These are phyloP conservation scores for Conticribra weissflogii DNA, from an alignment of 108 stramenopile genomes.

Conservation along the genomic window DNA sequence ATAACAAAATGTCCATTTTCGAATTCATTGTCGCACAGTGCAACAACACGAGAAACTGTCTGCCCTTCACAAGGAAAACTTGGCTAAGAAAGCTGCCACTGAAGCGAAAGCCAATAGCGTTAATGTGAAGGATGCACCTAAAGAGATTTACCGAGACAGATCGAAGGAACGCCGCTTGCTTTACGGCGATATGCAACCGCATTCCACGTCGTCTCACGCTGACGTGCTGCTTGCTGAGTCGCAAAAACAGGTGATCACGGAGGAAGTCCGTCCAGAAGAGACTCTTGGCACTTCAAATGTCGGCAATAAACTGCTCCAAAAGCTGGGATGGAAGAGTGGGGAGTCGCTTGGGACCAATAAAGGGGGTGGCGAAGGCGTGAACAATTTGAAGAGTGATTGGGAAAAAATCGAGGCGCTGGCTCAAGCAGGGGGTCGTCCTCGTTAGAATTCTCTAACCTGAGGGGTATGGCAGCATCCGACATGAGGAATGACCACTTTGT, in stretches of 20 bases:
- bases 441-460: background rate
- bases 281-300: slow-evolving; percentile 55
- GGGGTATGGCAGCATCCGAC: no score
- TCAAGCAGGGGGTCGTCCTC: slow-evolving; percentile 29
- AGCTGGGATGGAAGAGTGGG: slow-evolving; percentile 80
- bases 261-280: slow-evolving; percentile 53
- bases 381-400: slow-evolving; percentile 74
- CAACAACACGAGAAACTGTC: slow-evolving; percentile 72
- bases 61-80: slow-evolving; percentile 74
- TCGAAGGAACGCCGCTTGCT: slow-evolving; percentile 53
- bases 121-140: slow-evolving; percentile 1
- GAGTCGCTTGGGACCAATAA: slow-evolving; percentile 37
- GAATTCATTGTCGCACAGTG: slow-evolving; percentile 15
- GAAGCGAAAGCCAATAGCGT: slow-evolving; percentile 4
- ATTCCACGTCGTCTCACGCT: slow-evolving; percentile 18
- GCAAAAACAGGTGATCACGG: slow-evolving; percentile 4
- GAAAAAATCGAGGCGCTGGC: slow-evolving; percentile 80
- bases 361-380: slow-evolving; percentile 13
- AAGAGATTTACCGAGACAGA: slow-evolving; percentile 41
- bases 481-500: no score
- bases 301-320: slow-evolving; percentile 83
- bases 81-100: slow-evolving; percentile 51
- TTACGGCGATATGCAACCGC: slow-evolving; percentile 15
- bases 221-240: slow-evolving; percentile 39
- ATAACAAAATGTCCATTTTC: no score